Evolutionary conservation across 352 stramenopile genomes (phyloP).

Genomic region (Elongisporangium senticosum): DNA sequence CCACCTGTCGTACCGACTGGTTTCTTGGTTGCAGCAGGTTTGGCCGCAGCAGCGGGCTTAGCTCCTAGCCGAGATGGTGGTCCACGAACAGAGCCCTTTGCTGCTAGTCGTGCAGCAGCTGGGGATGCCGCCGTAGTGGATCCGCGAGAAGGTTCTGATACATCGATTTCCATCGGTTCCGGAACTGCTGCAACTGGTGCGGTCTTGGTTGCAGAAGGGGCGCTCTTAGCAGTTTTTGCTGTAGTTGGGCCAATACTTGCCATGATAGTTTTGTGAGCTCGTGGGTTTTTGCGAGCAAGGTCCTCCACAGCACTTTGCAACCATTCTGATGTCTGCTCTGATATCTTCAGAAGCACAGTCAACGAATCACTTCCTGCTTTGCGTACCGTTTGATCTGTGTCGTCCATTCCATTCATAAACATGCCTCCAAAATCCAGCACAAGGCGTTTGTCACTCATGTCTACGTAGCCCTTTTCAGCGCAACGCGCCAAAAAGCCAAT

Average conservation of each 20-base stretch:
- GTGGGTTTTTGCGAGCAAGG: constrained; percentile 62
- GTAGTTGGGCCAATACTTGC: neutral
- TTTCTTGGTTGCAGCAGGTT: constrained; percentile 24
- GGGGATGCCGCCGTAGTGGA: constrained; percentile 3
- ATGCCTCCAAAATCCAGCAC: constrained; percentile 60
- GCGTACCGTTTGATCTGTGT: constrained; percentile 74
- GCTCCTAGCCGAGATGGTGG: constrained; percentile 40
- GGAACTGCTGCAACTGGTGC: constrained; percentile 8
- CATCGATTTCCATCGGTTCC: constrained; percentile 26
- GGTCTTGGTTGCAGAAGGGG: constrained; percentile 14
- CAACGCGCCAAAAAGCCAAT: constrained; percentile 64
- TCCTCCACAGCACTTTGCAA: constrained; percentile 59
- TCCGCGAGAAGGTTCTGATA: constrained; percentile 13
- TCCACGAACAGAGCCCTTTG: constrained; percentile 19
- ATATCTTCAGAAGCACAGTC: constrained; percentile 48
- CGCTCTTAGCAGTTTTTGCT: constrained; percentile 32
- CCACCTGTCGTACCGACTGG: constrained; percentile 9
- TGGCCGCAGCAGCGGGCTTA: constrained; percentile 32
- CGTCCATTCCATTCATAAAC: constrained; percentile 61
- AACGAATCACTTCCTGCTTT: constrained; percentile 72
- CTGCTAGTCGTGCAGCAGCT: constrained; percentile 4
- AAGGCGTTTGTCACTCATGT: constrained; percentile 48
- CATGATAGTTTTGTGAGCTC: constrained; percentile 57
- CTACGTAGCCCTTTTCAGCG: constrained; percentile 66
- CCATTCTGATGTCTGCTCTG: constrained; percentile 40